Evolutionary conservation across 1,284 basidiomycete genomes (phyloP), one percentile per base, ranked within the genome.

Genomic region (Sporisorium reilianum): DNA sequence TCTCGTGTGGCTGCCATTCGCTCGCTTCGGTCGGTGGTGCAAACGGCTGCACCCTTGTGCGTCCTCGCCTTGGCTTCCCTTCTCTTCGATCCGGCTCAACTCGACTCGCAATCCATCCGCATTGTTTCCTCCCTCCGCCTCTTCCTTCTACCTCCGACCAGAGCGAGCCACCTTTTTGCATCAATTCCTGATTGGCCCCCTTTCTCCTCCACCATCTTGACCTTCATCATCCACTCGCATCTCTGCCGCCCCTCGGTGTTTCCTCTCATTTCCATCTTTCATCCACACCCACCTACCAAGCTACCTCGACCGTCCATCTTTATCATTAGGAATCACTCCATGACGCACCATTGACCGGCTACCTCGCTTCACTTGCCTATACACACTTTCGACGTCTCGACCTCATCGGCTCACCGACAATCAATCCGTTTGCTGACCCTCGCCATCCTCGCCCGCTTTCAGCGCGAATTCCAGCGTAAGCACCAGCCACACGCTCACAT

Each of bases 181-280:
- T 28, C 45, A 18, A 5, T 14, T 45, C 44, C n/a, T 9, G 18
- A 28, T 46, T n/a, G n/a, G n/a, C n/a, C n/a, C 22, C 26, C 26
- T 25, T 20, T 20, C 46, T 48, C 28, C 38, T 20, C 38, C n/a
- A 41, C 38, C 26, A 48, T 12, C 26, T n/a, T 44, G n/a, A 20
- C n/a, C 46, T 48, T 28, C 26, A 48, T 30, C 46, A 28, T 44
- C 41, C 20, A 44, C 41, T 44, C 41, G 22, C 41, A 5, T 44
- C 41, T 22, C 18, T 9, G 7, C 46, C 5, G 18, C 20, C 46
- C 26, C 28, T 50, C 49, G 30, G n/a, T 49, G n/a, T 49, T 22
- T n/a, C n/a, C n/a, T 5, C 30, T 49, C 48, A 30, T 46, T 10
- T 46, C 45, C 5, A 20, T n/a, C n/a, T 41, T 41, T 14, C 38